Percentiles rank a stretch among this genome's conserved stretches.
Evolutionary conservation across 2,329 filamentous ascomycete species (phyloP).

Genomic region (Penicillium griseofulvum): DNA sequence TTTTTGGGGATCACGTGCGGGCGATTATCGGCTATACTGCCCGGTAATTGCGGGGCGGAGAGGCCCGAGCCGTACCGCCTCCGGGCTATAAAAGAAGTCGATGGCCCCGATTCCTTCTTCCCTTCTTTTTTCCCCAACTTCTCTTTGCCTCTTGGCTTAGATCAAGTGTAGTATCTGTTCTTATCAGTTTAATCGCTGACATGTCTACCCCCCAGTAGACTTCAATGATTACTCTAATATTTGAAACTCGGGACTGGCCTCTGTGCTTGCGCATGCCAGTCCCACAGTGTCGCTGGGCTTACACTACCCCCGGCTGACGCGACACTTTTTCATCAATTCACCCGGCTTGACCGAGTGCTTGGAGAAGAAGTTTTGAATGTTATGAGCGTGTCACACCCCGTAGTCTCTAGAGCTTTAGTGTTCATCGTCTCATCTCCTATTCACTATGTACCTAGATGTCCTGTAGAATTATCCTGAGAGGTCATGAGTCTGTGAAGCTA

Average conservation of each 20-base stretch:
- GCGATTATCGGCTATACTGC: too few species aligned
- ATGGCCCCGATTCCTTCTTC: constrained; percentile 34
- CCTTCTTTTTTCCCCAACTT: constrained; percentile 45
- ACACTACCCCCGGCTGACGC: constrained; percentile 71
- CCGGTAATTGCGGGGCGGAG: too few species aligned
- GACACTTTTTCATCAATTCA: constrained; percentile 58
- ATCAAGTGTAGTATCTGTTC: constrained; percentile 97
- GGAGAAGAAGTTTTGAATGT: constrained; percentile 50
- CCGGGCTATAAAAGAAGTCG: not conserved
- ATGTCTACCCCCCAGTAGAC: constrained; percentile 62
- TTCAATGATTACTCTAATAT: constrained; percentile 79
- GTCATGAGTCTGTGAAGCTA: not conserved
- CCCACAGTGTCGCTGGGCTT: constrained; percentile 70
- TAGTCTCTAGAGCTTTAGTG: not conserved
- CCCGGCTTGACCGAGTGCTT: constrained; percentile 51
- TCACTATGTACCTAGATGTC: not conserved
- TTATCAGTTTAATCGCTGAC: constrained; percentile 95
- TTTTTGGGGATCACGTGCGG: too few species aligned
- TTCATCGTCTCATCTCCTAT: not conserved
- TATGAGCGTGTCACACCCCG: not conserved
- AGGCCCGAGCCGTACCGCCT: not conserved
- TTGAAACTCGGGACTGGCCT: constrained; percentile 56
- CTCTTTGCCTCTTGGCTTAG: constrained; percentile 63
- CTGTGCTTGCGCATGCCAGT: constrained; percentile 68
- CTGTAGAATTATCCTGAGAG: not conserved